Percentiles rank a stretch among this genome's conserved stretches.
phyloP scores from a whole-genome alignment of 768 basidiomycete genomes.

The Leccinum rimulosum region DNA sequence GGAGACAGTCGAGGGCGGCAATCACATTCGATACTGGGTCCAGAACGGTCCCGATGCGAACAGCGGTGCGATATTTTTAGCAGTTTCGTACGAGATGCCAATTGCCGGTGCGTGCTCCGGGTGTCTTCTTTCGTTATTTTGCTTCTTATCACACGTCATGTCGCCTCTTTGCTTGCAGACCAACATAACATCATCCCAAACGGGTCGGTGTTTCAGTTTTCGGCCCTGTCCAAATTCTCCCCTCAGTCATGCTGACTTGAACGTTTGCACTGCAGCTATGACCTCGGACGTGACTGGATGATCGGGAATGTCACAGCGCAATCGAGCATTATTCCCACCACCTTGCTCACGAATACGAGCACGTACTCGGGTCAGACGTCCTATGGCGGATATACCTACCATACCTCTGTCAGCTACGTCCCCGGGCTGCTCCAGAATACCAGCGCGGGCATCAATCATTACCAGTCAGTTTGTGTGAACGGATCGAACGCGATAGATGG shows the following conservation, averaged over 20 bases:
- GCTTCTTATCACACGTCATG: neutral
- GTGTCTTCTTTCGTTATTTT: neutral
- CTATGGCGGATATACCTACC: slow-evolving; percentile 67
- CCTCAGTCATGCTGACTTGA: neutral
- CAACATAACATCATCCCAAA: slow-evolving; percentile 71
- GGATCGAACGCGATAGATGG: slow-evolving; percentile 75
- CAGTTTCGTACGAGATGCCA: slow-evolving; percentile 69
- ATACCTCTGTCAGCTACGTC: slow-evolving; percentile 64
- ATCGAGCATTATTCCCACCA: slow-evolving; percentile 26
- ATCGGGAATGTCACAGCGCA: slow-evolving; percentile 75
- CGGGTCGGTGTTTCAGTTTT: slow-evolving; percentile 42
- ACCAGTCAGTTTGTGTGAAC: slow-evolving; percentile 46
- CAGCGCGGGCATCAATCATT: slow-evolving; percentile 70
- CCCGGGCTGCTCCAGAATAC: slow-evolving; percentile 70
- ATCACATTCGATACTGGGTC: slow-evolving; percentile 87
- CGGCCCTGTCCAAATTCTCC: neutral
- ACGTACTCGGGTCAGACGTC: slow-evolving; percentile 64
- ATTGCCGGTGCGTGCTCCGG: slow-evolving; percentile 44
- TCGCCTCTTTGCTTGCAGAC: slow-evolving; percentile 30
- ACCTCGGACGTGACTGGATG: slow-evolving; percentile 83
- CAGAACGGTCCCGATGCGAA: slow-evolving; percentile 67
- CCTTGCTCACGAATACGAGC: slow-evolving; percentile 41
- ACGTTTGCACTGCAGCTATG: slow-evolving; percentile 45
- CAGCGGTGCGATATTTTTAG: slow-evolving; percentile 76
- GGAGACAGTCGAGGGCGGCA: slow-evolving; percentile 83